A percentile compares a stretch with the other conserved stretches of the same genome.
phyloP scores from a whole-genome alignment of 2,329 filamentous ascomycete species.

The Sclerotinia glacialis region DNA sequence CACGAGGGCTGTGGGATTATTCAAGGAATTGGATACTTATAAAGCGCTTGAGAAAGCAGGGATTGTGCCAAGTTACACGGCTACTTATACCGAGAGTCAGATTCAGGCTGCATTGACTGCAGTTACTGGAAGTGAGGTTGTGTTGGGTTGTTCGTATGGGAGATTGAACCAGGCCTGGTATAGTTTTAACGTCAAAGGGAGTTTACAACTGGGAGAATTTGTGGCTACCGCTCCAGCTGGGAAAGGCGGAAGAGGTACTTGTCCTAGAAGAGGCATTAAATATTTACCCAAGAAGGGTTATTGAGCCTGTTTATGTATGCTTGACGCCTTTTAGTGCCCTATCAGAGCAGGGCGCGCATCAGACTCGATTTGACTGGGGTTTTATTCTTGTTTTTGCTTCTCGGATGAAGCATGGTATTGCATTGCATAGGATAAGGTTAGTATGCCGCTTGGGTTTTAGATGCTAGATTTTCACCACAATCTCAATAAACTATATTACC shows the following conservation, averaged over 20 bases:
- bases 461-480: no score
- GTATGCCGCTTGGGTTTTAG: background rate
- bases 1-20: conserved; percentile 60
- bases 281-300: conserved; percentile 26
- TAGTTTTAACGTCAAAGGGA: conserved; percentile 28
- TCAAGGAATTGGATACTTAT: conserved; percentile 46
- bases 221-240: conserved; percentile 26
- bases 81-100: conserved; percentile 44
- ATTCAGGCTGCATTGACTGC: conserved; percentile 45
- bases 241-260: conserved; percentile 24
- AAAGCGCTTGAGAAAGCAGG: conserved; percentile 49
- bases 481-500: no score
- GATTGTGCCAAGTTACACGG: conserved; percentile 48
- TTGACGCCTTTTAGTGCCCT: background rate
- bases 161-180: conserved; percentile 52
- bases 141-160: conserved; percentile 46
- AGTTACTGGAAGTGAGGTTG: conserved; percentile 46
- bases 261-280: conserved; percentile 25
- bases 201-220: conserved; percentile 27
- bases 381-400: background rate
- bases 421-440: background rate
- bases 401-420: background rate
- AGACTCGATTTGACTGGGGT: background rate
- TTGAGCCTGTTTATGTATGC: background rate
- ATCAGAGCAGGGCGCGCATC: background rate